phyloP scores from a whole-genome alignment of 2,329 filamentous ascomycete species.

The Ceratocystiopsis brevicomis region DNA sequence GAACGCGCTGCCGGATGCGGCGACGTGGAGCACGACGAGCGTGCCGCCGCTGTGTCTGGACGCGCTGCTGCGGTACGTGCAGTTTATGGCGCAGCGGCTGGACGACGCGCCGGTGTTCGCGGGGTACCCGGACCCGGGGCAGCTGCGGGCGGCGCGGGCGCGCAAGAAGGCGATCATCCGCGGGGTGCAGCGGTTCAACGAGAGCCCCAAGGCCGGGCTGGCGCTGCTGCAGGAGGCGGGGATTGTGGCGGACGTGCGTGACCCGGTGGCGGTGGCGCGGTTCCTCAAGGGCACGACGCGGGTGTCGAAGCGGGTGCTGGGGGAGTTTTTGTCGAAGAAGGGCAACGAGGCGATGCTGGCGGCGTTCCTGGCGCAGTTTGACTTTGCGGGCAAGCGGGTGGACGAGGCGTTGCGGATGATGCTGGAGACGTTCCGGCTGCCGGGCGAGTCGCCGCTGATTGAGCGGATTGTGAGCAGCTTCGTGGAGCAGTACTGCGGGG shows the following conservation, averaged over 20 bases:
- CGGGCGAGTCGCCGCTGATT: conserved; percentile 83
- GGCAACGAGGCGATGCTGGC: conserved; percentile 71
- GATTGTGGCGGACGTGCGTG: conserved; percentile 57
- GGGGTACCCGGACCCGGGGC: conserved; percentile 44
- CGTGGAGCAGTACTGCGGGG: conserved; percentile 62
- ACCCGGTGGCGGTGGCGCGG: conserved; percentile 60
- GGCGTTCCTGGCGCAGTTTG: conserved; percentile 70
- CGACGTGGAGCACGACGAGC: conserved; percentile 97
- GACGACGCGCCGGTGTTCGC: conserved; percentile 47
- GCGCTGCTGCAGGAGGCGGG: conserved; percentile 70
- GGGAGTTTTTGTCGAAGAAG: conserved; percentile 83
- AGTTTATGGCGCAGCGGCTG: conserved; percentile 75
- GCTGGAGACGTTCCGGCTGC: conserved; percentile 82
- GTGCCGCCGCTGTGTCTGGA: conserved; percentile 90
- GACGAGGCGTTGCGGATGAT: conserved; percentile 77
- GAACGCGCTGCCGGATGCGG: conserved; percentile 91
- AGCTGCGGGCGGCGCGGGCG: conserved; percentile 51
- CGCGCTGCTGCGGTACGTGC: conserved; percentile 74
- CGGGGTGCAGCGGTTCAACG: conserved; percentile 83
- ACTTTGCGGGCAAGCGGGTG: conserved; percentile 70
- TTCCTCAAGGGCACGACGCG: conserved; percentile 79
- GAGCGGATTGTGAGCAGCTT: conserved; percentile 82
- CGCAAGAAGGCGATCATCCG: conserved; percentile 79
- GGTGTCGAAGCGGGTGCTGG: conserved; percentile 75
- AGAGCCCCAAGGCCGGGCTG: conserved; percentile 76